Evolutionary conservation across 2,329 filamentous ascomycete genomes (phyloP).

Genomic region (Pleoardoris graminearum): DNA sequence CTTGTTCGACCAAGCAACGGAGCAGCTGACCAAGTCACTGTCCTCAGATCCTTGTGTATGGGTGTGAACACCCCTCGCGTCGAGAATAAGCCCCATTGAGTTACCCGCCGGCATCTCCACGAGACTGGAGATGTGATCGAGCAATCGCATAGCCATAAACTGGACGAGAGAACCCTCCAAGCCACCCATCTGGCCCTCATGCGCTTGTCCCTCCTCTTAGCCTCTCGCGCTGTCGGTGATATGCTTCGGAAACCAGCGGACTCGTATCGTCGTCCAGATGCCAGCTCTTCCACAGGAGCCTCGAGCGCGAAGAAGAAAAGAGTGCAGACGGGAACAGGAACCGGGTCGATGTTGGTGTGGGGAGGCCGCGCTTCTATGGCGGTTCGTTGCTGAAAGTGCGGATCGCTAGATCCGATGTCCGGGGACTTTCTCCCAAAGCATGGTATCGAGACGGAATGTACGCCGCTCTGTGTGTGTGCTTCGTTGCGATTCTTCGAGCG

Average conservation of each 20-base stretch:
- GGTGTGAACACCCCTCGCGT: constrained; percentile 78
- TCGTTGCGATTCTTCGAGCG: constrained; percentile 99
- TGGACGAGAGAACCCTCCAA: constrained; percentile 76
- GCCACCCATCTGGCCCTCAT: constrained; percentile 34
- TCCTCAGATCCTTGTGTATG: constrained; percentile 51
- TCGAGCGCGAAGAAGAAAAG: constrained; percentile 35
- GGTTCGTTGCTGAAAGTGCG: constrained; percentile 91
- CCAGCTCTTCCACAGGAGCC: constrained; percentile 48
- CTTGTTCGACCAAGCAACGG: constrained; percentile 69
- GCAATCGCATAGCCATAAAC: constrained; percentile 99
- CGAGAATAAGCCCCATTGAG: constrained; percentile 99
- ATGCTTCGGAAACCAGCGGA: constrained; percentile 60
- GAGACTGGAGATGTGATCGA: constrained; percentile 43
- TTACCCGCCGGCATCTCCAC: constrained; percentile 64
- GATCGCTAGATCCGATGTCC: constrained; percentile 68
- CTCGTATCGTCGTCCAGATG: constrained; percentile 86
- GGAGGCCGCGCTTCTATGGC: constrained; percentile 98
- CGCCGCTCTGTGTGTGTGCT: constrained; percentile 83
- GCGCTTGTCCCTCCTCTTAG: constrained; percentile 38
- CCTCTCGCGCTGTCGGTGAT: constrained; percentile 24
- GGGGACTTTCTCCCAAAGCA: constrained; percentile 99
- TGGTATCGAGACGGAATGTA: constrained; percentile 35
- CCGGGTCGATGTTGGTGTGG: constrained; percentile 49
- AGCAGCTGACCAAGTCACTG: constrained; percentile 37
- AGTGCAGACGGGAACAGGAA: constrained; percentile 59